Conservation (phyloP, 2,329 filamentous ascomycete species). For the Scytalidium sp. region DNA sequence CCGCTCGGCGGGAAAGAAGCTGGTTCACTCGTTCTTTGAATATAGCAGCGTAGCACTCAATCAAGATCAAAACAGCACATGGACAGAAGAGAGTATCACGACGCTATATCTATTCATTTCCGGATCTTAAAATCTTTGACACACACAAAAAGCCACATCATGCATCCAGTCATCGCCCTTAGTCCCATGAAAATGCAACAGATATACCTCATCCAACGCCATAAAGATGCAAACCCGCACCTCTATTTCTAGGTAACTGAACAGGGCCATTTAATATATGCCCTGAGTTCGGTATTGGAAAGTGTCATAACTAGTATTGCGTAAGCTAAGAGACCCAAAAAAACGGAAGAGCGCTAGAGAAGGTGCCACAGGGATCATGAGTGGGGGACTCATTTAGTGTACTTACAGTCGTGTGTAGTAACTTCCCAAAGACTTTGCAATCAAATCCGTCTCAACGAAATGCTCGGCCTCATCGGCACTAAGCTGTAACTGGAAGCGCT, state of each 20-base stretch:
- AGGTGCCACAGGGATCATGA: too few relatives aligned
- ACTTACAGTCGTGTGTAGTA: slow-evolving; percentile 69
- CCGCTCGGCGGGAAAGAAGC: too few relatives aligned
- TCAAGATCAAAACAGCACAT: neutral
- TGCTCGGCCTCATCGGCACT: slow-evolving; percentile 78
- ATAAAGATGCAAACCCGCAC: slow-evolving; percentile 5
- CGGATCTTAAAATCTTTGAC: neutral
- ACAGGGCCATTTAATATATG: slow-evolving; percentile 60
- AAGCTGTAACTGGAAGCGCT: slow-evolving; percentile 77
- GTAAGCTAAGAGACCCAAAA: slow-evolving; percentile 6
- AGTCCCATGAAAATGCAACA: neutral
- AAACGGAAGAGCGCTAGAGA: too few relatives aligned
- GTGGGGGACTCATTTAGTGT: too few relatives aligned
- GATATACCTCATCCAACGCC: slow-evolving; percentile 12
- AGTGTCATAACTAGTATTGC: slow-evolving; percentile 64
- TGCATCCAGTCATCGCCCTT: neutral
- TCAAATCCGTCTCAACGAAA: slow-evolving; percentile 76
- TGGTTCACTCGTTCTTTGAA: too few relatives aligned
- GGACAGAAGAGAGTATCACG: neutral
- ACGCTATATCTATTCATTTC: neutral
- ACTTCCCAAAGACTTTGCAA: slow-evolving; percentile 78
- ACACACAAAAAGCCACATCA: neutral
- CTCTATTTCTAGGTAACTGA: slow-evolving; percentile 4
- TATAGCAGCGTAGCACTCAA: too few relatives aligned
- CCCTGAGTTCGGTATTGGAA: slow-evolving; percentile 87